Percentiles rank a stretch among this genome's conserved stretches.
phyloP scores from a whole-genome alignment of 345 rosid genomes.

The thale cress (Arabidopsis thaliana) region DNA sequence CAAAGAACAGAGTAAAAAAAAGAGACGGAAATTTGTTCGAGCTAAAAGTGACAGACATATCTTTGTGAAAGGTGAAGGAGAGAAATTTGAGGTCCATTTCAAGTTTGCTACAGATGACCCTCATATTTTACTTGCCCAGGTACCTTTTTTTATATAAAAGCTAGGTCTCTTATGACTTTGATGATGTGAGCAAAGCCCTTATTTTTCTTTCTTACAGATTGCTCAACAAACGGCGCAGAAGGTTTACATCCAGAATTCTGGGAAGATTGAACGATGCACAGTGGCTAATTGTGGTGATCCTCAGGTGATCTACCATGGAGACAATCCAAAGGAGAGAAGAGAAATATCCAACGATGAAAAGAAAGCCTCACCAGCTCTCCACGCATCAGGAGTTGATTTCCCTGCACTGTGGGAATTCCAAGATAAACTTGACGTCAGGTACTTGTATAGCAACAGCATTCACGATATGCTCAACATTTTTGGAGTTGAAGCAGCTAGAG shows the following conservation, averaged over 20 bases:
- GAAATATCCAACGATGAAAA: conserved; percentile 59
- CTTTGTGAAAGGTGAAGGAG: conserved; percentile 49
- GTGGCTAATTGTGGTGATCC: conserved; percentile 61
- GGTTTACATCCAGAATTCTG: conserved; percentile 82
- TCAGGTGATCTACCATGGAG: conserved; percentile 82
- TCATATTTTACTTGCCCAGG: conserved; percentile 88
- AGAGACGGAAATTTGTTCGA: conserved; percentile 32
- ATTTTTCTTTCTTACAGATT: conserved; percentile 51
- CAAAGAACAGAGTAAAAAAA: conserved; percentile 45
- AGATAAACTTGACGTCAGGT: conserved; percentile 76
- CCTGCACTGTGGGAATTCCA: conserved; percentile 66
- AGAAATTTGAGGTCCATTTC: conserved; percentile 75
- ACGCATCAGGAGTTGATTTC: conserved; percentile 78
- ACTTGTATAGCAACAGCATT: conserved; percentile 78
- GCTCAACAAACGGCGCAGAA: conserved; percentile 81
- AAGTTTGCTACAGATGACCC: conserved; percentile 66
- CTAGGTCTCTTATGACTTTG: conserved; percentile 11
- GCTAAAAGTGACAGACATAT: conserved; percentile 57
- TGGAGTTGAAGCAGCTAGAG: conserved; percentile 98
- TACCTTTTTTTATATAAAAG: conserved; percentile 38
- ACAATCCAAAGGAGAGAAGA: conserved; percentile 69
- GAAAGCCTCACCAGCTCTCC: conserved; percentile 67
- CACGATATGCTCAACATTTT: conserved; percentile 75
- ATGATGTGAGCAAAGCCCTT: conserved; percentile 13
- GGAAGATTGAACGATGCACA: conserved; percentile 70